These are phyloP conservation scores for Dothidotthia symphoricarpi DNA, from an alignment of 2,329 filamentous ascomycete genomes.

Conservation along the genomic window DNA sequence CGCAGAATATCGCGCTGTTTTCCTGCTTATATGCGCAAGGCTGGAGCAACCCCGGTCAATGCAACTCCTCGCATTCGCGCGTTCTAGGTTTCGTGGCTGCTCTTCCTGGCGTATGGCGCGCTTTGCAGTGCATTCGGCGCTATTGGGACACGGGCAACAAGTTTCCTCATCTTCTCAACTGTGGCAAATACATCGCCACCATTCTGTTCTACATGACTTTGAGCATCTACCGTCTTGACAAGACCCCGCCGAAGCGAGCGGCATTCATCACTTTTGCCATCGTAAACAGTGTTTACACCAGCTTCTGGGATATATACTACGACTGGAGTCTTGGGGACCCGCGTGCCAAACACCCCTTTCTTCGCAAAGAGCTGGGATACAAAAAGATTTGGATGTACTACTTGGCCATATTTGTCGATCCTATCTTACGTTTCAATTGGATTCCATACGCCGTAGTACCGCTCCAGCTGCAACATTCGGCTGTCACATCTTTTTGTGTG, in stretches of 20 bases:
- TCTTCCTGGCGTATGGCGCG: constrained; percentile 84
- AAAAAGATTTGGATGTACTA: constrained; percentile 85
- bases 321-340: constrained; percentile 91
- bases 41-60: constrained; percentile 72
- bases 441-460: constrained; percentile 88
- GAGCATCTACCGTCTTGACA: constrained; percentile 77
- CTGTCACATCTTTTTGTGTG: constrained; percentile 75
- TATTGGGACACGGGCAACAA: constrained; percentile 82
- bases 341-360: constrained; percentile 59
- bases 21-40: constrained; percentile 85
- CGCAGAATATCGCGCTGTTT: constrained; percentile 79
- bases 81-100: constrained; percentile 81
- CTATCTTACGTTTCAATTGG: constrained; percentile 88
- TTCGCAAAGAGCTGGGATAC: constrained; percentile 74
- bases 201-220: constrained; percentile 76
- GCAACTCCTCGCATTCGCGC: constrained; percentile 82
- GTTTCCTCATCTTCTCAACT: constrained; percentile 91
- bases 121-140: constrained; percentile 85
- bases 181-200: constrained; percentile 84
- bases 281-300: constrained; percentile 81
- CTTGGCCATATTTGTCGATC: constrained; percentile 75
- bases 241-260: constrained; percentile 58
- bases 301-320: constrained; percentile 92
- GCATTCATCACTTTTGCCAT: constrained; percentile 77
- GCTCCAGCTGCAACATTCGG: constrained; percentile 76